Conservation (phyloP, 139 green algal genomes). For the Micractinium sp. region DNA sequence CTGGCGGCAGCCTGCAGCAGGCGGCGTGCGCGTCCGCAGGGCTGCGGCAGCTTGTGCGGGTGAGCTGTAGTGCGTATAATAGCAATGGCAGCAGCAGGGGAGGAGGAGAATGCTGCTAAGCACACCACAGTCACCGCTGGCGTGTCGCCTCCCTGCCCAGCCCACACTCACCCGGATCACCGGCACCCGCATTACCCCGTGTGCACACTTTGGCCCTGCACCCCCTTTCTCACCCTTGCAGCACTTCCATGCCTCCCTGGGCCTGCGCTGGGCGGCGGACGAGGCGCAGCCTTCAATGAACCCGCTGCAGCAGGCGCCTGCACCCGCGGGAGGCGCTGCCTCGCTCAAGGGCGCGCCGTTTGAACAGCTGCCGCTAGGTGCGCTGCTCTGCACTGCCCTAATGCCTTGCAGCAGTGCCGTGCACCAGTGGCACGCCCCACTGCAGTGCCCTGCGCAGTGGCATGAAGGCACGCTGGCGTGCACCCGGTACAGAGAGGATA, state of each 20-base stretch:
- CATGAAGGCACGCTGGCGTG: too few relatives aligned
- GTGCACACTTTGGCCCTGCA: too few relatives aligned
- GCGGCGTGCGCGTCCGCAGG: not conserved
- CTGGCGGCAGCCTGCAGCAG: not conserved
- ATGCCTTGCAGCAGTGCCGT: too few relatives aligned
- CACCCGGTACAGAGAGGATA: not conserved
- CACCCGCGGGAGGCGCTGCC: not conserved
- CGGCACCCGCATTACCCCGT: too few relatives aligned
- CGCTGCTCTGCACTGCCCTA: not conserved
- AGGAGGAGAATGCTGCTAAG: not conserved
- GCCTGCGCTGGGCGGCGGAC: not conserved
- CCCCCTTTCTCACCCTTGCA: not conserved
- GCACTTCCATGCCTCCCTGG: conserved; percentile 3
- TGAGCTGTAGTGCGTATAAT: not conserved
- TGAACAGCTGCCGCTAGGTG: not conserved
- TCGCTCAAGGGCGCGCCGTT: not conserved
- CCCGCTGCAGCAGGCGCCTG: conserved; percentile 40
- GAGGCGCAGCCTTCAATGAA: conserved; percentile 14
- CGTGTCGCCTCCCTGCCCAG: not conserved
- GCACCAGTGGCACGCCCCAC: too few relatives aligned
- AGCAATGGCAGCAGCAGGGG: not conserved
- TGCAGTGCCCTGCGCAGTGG: too few relatives aligned
- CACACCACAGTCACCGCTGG: not conserved
- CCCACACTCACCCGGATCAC: not conserved
- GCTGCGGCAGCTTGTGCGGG: conserved; percentile 26